Conservation (phyloP, 192 early-diverging fungal genomes). For the Backusella westeae region DNA sequence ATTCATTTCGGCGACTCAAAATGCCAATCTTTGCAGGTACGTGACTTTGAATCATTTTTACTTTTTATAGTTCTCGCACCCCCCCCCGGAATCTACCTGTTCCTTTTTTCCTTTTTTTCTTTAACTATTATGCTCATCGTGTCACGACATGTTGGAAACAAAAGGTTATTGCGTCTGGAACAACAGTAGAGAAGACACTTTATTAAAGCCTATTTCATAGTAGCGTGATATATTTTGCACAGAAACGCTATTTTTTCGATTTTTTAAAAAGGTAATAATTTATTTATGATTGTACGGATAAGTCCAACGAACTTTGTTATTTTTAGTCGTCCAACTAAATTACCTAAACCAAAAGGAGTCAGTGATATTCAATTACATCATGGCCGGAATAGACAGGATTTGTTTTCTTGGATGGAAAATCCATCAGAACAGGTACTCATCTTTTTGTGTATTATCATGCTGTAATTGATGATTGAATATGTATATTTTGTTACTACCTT, state of each 20-base stretch:
- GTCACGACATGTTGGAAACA: not conserved
- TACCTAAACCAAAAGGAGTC: conserved; percentile 40
- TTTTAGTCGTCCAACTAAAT: conserved; percentile 22
- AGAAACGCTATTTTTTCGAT: conserved; percentile 1
- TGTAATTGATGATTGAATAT: not conserved
- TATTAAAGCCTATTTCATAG: not conserved
- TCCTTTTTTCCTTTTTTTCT: not conserved
- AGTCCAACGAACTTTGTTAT: not conserved
- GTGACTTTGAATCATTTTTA: conserved; percentile 7
- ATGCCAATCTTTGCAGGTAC: not conserved
- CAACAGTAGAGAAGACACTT: not conserved
- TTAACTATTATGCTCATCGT: not conserved
- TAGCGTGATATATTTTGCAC: conserved; percentile 1
- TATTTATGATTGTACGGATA: not conserved
- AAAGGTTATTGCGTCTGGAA: not conserved
- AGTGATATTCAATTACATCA: conserved; percentile 36
- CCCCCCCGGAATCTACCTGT: not conserved
- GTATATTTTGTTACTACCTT: conserved; percentile 3
- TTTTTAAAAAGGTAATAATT: conserved; percentile 7
- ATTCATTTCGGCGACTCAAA: not conserved
- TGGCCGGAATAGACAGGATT: conserved; percentile 42
- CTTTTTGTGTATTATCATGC: not conserved
- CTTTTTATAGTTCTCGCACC: not conserved
- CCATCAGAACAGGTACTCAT: conserved; percentile 41
- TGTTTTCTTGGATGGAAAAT: conserved; percentile 55